phyloP scores from a whole-genome alignment of 345 rosid genomes.

The Syzygium grande region DNA sequence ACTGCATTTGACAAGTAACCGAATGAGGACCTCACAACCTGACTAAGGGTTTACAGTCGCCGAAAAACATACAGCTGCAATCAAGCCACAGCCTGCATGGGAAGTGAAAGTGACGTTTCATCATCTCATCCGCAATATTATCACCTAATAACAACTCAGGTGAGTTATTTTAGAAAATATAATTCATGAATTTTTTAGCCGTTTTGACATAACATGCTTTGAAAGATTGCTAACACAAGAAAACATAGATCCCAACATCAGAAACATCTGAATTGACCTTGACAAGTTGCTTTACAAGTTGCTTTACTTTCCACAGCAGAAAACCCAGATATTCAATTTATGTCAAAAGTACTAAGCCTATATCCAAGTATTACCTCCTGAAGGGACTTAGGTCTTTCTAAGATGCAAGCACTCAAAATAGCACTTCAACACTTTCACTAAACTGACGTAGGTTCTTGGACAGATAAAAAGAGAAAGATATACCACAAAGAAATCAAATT shows the following conservation, averaged over 20 bases:
- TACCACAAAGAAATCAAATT: not conserved
- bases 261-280: not conserved
- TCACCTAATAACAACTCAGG: not conserved
- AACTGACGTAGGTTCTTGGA: not conserved
- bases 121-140: not conserved
- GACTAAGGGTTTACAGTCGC: not conserved
- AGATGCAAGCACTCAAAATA: not conserved
- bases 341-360: not conserved
- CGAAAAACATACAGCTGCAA: not conserved
- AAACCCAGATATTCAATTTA: not conserved
- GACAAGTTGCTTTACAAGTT: not conserved
- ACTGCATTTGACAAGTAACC: not conserved
- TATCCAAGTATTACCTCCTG: not conserved
- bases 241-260: not conserved
- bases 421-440: not conserved
- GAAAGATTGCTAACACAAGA: not conserved
- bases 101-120: not conserved
- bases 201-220: not conserved
- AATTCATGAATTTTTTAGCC: not conserved
- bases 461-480: not conserved
- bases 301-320: not conserved
- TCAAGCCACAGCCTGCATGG: not conserved
- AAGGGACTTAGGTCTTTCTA: not conserved
- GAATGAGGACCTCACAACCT: not conserved
- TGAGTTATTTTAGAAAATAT: not conserved